Percentiles rank a stretch among this genome's conserved stretches.
Evolutionary conservation across 768 basidiomycete species (phyloP).

Genomic region (Scleroderma citrinum): DNA sequence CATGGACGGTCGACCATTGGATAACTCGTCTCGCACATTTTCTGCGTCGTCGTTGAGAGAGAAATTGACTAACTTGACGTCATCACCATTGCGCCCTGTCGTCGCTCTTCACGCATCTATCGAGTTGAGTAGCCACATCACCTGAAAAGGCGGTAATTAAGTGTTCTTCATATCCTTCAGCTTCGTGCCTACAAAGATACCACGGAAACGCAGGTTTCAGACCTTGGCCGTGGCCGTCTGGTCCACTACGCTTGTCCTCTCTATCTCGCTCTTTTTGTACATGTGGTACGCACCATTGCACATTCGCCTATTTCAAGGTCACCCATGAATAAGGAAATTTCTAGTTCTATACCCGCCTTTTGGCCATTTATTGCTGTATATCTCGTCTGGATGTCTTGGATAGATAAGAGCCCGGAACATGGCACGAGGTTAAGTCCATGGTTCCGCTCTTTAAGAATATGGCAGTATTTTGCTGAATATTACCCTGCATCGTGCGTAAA

Average conservation of each 20-base stretch:
- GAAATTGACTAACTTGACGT: slow-evolving; percentile 51
- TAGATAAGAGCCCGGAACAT: slow-evolving; percentile 71
- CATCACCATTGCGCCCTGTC: slow-evolving; percentile 57
- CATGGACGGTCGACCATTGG: slow-evolving; percentile 31
- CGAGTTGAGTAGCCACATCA: slow-evolving; percentile 43
- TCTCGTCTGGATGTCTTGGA: slow-evolving; percentile 65
- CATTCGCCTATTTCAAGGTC: neutral
- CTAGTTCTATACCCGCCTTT: slow-evolving; percentile 78
- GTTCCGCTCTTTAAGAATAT: slow-evolving; percentile 66
- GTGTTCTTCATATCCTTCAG: slow-evolving; percentile 29
- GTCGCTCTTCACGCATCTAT: slow-evolving; percentile 66
- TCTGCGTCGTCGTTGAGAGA: slow-evolving; percentile 62
- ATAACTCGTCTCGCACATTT: slow-evolving; percentile 41
- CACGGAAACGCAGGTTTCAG: slow-evolving; percentile 80
- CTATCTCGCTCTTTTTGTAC: slow-evolving; percentile 63
- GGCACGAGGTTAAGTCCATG: slow-evolving; percentile 69
- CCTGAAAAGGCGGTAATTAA: neutral
- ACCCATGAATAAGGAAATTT: neutral
- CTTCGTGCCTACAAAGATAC: slow-evolving; percentile 84
- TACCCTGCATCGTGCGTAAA: slow-evolving; percentile 80
- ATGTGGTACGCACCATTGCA: slow-evolving; percentile 54
- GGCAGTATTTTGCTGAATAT: slow-evolving; percentile 90
- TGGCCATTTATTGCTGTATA: slow-evolving; percentile 85
- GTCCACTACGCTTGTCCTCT: slow-evolving; percentile 75
- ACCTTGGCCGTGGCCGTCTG: slow-evolving; percentile 84